Evolutionary conservation across 495 filamentous ascomycete species (phyloP).

Genomic region (Stereocaulon alpinum): DNA sequence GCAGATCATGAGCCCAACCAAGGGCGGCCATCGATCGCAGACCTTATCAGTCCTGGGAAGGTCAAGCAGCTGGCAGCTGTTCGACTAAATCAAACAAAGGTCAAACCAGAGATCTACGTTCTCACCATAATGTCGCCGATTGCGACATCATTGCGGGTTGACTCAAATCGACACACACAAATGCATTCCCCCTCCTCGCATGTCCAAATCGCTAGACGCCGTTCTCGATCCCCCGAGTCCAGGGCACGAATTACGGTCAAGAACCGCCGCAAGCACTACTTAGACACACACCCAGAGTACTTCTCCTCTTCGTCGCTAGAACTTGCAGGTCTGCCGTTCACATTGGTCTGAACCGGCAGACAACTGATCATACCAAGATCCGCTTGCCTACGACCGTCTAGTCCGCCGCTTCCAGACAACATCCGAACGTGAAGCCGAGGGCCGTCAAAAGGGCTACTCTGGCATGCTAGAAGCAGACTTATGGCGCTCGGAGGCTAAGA

Average conservation of each 20-base stretch:
- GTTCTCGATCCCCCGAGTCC: constrained; percentile 18
- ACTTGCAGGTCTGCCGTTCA: constrained; percentile 45
- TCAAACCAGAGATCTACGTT: neutral
- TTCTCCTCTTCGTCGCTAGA: constrained; percentile 49
- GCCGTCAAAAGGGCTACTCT: constrained; percentile 60
- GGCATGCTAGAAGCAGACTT: constrained; percentile 64
- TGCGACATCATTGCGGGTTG: neutral
- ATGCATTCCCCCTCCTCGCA: neutral
- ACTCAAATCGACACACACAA: neutral
- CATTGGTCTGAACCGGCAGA: constrained; percentile 8
- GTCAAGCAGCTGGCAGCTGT: neutral
- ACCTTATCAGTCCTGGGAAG: too few relatives aligned
- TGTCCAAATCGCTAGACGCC: neutral
- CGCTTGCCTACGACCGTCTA: constrained; percentile 67
- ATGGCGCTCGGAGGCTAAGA: constrained; percentile 59
- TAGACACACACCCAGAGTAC: constrained; percentile 55
- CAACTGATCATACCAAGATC: constrained; percentile 45
- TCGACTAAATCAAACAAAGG: neutral
- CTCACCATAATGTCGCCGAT: neutral
- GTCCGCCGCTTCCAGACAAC: constrained; percentile 68
- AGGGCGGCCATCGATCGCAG: too few relatives aligned
- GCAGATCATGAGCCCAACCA: too few relatives aligned
- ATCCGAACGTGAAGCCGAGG: constrained; percentile 62
- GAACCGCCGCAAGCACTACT: constrained; percentile 55
- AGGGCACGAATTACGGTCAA: constrained; percentile 36